Percentiles rank a stretch among this genome's conserved stretches.
These are phyloP conservation scores for Xylaria nigripes DNA, from an alignment of 495 filamentous ascomycete species.

Conservation along the genomic window DNA sequence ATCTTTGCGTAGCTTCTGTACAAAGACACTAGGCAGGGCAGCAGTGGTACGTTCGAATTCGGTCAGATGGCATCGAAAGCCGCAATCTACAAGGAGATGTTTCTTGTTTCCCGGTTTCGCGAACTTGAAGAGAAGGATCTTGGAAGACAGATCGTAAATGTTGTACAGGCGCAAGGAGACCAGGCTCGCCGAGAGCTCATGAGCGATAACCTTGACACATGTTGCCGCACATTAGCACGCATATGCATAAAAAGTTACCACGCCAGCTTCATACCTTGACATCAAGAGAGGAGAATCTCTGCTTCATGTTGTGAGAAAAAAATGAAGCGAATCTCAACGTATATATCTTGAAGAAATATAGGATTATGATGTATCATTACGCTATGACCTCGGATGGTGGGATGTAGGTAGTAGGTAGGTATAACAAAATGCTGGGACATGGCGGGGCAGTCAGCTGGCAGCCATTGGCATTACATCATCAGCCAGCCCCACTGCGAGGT, in stretches of 20 bases:
- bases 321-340: background rate
- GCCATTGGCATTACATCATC: no score
- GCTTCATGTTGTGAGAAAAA: conserved; percentile 70
- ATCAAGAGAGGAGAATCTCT: conserved; percentile 89
- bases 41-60: conserved; percentile 80
- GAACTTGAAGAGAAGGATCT: conserved; percentile 90
- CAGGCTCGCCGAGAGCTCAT: conserved; percentile 74
- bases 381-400: background rate
- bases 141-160: conserved; percentile 89
- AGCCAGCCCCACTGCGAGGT: no score
- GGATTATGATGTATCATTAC: background rate
- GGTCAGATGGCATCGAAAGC: conserved; percentile 92
- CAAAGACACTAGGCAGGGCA: conserved; percentile 73
- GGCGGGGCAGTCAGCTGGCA: no score
- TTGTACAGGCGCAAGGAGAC: conserved; percentile 77
- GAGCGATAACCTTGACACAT: conserved; percentile 65
- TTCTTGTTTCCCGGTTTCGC: conserved; percentile 78
- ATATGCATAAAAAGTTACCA: background rate
- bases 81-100: conserved; percentile 86
- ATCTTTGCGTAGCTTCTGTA: conserved; percentile 72
- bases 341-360: background rate
- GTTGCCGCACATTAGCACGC: background rate
- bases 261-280: conserved; percentile 53
- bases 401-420: background rate
- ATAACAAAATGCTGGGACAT: no score